phyloP scores from a whole-genome alignment of 2,329 filamentous ascomycete species.

The Trematosphaeria pertusa region DNA sequence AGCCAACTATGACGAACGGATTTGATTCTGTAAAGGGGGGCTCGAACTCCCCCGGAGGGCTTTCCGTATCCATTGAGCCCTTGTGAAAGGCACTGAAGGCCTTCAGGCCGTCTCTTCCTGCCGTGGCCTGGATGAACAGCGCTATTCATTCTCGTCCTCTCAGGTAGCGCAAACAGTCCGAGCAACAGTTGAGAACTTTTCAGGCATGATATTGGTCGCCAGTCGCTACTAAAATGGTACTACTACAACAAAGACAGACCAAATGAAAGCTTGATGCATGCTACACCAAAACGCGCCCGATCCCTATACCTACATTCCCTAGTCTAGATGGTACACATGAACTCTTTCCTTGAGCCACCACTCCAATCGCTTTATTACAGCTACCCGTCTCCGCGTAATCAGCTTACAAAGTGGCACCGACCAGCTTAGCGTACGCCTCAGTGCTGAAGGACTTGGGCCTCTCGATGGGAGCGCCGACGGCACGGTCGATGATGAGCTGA shows the following conservation, averaged over 20 bases:
- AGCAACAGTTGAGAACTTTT: slow-evolving; percentile 7
- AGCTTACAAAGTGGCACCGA: slow-evolving; percentile 83
- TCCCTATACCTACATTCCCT: slow-evolving; percentile 43
- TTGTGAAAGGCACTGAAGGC: too few relatives aligned
- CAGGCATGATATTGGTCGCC: slow-evolving; percentile 33
- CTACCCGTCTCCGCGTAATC: slow-evolving; percentile 6
- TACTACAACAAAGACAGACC: slow-evolving; percentile 34
- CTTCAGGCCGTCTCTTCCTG: too few relatives aligned
- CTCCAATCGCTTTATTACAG: slow-evolving; percentile 16
- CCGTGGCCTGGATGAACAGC: too few relatives aligned
- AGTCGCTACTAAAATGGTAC: slow-evolving; percentile 34
- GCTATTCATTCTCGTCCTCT: too few relatives aligned
- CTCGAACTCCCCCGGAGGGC: too few relatives aligned
- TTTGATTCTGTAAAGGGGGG: too few relatives aligned
- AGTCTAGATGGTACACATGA: slow-evolving; percentile 45
- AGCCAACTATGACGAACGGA: too few relatives aligned
- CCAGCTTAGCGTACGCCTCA: slow-evolving; percentile 93
- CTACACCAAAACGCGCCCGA: slow-evolving; percentile 34
- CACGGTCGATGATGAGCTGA: slow-evolving; percentile 99
- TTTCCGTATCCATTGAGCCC: too few relatives aligned
- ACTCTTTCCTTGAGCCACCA: slow-evolving; percentile 30
- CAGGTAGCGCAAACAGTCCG: too few relatives aligned
- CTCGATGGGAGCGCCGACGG: slow-evolving; percentile 95
- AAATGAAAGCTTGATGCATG: slow-evolving; percentile 29
- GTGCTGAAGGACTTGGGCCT: slow-evolving; percentile 99